Percentiles rank a stretch among this genome's conserved stretches.
Conservation (phyloP, 495 filamentous ascomycete species). For the Usnea hakonensis region DNA sequence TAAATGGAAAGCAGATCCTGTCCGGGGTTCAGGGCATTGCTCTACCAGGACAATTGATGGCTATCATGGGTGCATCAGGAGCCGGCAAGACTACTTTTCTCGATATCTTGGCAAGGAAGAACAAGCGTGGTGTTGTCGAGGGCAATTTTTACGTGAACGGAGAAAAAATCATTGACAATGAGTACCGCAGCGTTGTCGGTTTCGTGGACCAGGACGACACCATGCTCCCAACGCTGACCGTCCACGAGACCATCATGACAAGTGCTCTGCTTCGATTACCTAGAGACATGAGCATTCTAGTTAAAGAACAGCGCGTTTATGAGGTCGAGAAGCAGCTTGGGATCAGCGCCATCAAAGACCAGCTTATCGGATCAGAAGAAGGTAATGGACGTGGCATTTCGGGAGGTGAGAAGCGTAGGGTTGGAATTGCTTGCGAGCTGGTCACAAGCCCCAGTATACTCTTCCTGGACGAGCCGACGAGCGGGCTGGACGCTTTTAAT, state of each 20-base stretch:
- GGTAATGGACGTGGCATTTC: slow-evolving; percentile 91
- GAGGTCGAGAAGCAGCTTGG: slow-evolving; percentile 95
- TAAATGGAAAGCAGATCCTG: slow-evolving; percentile 85
- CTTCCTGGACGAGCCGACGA: slow-evolving; percentile 95
- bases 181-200: slow-evolving; percentile 85
- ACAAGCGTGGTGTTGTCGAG: slow-evolving; percentile 73
- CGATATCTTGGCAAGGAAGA: slow-evolving; percentile 94
- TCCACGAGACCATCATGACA: slow-evolving; percentile 95
- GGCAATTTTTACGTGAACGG: slow-evolving; percentile 94
- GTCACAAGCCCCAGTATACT: slow-evolving; percentile 97
- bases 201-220: slow-evolving; percentile 99
- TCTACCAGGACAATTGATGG: slow-evolving; percentile 82
- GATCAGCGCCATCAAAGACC: slow-evolving; percentile 85
- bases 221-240: slow-evolving; percentile 92
- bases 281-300: slow-evolving; percentile 73
- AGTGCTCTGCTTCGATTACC: slow-evolving; percentile 87
- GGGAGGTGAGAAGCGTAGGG: slow-evolving; percentile 90
- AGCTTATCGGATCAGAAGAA: slow-evolving; percentile 96
- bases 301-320: slow-evolving; percentile 81
- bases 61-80: slow-evolving; percentile 97
- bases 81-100: slow-evolving; percentile 97
- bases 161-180: slow-evolving; percentile 73
- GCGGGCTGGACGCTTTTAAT: slow-evolving; percentile 90
- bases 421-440: slow-evolving; percentile 94
- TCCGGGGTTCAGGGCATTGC: slow-evolving; percentile 73